Conservation (phyloP, 2,329 filamentous ascomycete genomes). For the Talaromyces sp. region DNA sequence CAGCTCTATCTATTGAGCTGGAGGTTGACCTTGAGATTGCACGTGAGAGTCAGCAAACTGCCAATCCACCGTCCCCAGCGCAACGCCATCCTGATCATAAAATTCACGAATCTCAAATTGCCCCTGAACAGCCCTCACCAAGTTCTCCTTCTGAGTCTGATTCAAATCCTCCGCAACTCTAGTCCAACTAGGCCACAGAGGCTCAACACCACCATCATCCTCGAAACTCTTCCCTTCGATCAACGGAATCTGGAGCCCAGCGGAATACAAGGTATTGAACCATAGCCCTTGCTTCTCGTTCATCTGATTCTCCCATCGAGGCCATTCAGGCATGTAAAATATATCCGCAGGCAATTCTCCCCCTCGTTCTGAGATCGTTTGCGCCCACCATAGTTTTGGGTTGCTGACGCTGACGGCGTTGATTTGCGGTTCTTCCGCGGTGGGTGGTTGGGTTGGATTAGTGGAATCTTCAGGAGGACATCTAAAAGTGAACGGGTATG, state of each 20-base stretch:
- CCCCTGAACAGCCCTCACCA: not conserved
- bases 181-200: slow-evolving; percentile 8
- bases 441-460: not conserved
- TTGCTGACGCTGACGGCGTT: not conserved
- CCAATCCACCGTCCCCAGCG: slow-evolving; percentile 8
- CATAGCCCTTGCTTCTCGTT: not conserved
- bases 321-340: not conserved
- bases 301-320: not conserved
- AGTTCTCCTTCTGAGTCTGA: not conserved
- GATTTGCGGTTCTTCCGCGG: not conserved
- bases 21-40: not conserved
- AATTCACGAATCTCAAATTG: not conserved
- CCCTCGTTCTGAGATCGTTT: not conserved
- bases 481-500: not conserved
- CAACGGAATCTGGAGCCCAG: not conserved
- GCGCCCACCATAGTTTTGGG: not conserved
- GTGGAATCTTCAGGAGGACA: not conserved
- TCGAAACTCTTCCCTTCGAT: not conserved
- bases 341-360: not conserved
- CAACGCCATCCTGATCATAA: not conserved
- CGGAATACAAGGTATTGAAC: not conserved
- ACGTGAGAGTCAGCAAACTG: not conserved
- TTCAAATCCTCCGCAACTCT: not conserved
- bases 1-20: not conserved
- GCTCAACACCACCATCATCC: not conserved